Evolutionary conservation across 1,284 basidiomycete genomes (phyloP), one percentile per base, ranked within the genome.

Genomic region (Erythrobasidium hasegawianum): DNA sequence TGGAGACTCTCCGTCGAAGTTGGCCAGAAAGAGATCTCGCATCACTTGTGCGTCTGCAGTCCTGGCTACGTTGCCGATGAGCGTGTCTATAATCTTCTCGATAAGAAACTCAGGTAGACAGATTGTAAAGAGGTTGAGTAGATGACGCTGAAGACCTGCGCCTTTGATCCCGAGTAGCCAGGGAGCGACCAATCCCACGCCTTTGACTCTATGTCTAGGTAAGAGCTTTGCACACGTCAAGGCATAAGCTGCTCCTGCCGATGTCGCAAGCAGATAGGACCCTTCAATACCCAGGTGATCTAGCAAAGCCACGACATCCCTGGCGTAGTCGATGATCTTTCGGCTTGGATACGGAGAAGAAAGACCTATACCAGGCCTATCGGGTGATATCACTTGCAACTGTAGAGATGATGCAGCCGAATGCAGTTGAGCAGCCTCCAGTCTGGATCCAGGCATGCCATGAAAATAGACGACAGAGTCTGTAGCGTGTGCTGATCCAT

Each of bases 291-390:
- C 20, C 24, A 66, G 49, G 26, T 66, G 57, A 20, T 47, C 47
- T 2, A 53, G 22, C 14, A 64, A 43, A 3, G 52, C 22, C 24
- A 49, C 26, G 14, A 64, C 54, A 27, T 64, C 61, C 22, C 13
- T 16, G 26, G 41, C 39, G 41, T 56, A 57, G 11, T 57, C 20
- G 3, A 39, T 33, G 22, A 64, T 20, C 22, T 7, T 33, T 13
- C 52, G 53, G 2, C 53, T n/a, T 11, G 53, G 61, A 41, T 54
- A 3, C 1, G 52, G 54, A 18, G 61, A 57, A 11, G 61, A 64
- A 10, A 64, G 24, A n/a, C 61, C 61, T 38, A 56, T 47, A 9
- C 53, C 61, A 22, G 61, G 61, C 20, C 61, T 56, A 26, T 64
- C 61, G 26, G 57, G 26, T 7, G 40, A 39, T 16, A 64, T 43